A percentile compares a stretch with the other conserved stretches of the same genome.
Conservation (phyloP, 2,329 filamentous ascomycete genomes). For the Ceratocystis albifundus region DNA sequence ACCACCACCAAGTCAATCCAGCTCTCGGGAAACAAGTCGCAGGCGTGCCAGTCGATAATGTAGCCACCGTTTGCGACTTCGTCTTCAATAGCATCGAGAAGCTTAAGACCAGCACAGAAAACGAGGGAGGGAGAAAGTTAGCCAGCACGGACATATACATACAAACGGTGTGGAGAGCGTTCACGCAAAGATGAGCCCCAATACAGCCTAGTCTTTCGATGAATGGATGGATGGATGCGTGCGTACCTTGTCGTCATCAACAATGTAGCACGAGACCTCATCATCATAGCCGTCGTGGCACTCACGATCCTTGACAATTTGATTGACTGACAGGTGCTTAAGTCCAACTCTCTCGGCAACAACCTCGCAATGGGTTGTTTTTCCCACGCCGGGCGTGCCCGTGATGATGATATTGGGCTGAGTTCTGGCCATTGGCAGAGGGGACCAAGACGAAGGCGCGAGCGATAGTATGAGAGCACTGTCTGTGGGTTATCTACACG, state of each 20-base stretch:
- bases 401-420: slow-evolving; percentile 87
- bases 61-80: slow-evolving; percentile 67
- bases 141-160: not conserved
- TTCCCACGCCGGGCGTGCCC: slow-evolving; percentile 89
- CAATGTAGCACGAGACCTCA: slow-evolving; percentile 75
- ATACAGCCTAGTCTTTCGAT: not conserved
- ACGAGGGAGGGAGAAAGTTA: not conserved
- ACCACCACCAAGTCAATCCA: slow-evolving; percentile 96
- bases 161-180: no score
- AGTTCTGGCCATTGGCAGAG: slow-evolving; percentile 31
- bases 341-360: slow-evolving; percentile 66
- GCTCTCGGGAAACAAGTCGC: slow-evolving; percentile 82
- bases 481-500: no score
- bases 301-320: slow-evolving; percentile 75
- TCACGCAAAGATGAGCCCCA: not conserved
- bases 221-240: no score
- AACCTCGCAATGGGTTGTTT: slow-evolving; percentile 81
- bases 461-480: no score
- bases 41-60: slow-evolving; percentile 96
- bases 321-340: slow-evolving; percentile 76
- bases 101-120: slow-evolving; percentile 33
- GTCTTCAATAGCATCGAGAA: slow-evolving; percentile 81
- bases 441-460: not conserved
- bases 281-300: slow-evolving; percentile 86
- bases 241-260: slow-evolving; percentile 86